Evolutionary conservation across 257 asterid genomes (phyloP).

Genomic region (Eustoma russellianum): DNA sequence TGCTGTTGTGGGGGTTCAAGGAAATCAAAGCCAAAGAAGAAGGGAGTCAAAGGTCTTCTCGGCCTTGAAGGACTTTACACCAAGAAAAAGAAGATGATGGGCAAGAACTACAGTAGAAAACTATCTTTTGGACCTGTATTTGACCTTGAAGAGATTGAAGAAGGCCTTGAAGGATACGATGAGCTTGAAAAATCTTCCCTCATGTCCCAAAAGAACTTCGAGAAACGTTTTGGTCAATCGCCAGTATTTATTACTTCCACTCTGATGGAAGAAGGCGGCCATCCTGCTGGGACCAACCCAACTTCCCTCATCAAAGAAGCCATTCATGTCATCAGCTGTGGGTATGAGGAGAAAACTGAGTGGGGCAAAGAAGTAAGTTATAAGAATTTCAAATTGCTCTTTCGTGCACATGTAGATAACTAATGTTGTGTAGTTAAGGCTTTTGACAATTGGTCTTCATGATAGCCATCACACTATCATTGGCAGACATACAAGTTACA

Average conservation of each 20-base stretch:
- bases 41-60: conserved; percentile 49
- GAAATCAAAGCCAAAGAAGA: conserved; percentile 56
- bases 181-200: conserved; percentile 80
- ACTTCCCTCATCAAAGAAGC: conserved; percentile 68
- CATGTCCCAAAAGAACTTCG: conserved; percentile 80
- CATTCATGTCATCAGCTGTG: conserved; percentile 79
- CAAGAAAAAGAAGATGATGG: conserved; percentile 66
- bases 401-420: too few species aligned
- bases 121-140: conserved; percentile 41
- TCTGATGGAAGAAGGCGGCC: conserved; percentile 77
- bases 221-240: conserved; percentile 76
- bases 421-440: too few species aligned
- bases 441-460: too few species aligned
- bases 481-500: too few species aligned
- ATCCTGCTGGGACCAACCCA: conserved; percentile 56
- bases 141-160: conserved; percentile 83
- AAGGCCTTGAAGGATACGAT: conserved; percentile 83
- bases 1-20: conserved; percentile 67
- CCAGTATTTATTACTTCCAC: conserved; percentile 76
- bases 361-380: conserved; percentile 78
- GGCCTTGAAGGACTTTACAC: conserved; percentile 36
- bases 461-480: too few species aligned
- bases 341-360: conserved; percentile 85
- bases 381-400: not conserved
- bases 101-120: conserved; percentile 52